Conservation (phyloP, 176 grass and related monocot genomes). For the Aegilops umbellulata region DNA sequence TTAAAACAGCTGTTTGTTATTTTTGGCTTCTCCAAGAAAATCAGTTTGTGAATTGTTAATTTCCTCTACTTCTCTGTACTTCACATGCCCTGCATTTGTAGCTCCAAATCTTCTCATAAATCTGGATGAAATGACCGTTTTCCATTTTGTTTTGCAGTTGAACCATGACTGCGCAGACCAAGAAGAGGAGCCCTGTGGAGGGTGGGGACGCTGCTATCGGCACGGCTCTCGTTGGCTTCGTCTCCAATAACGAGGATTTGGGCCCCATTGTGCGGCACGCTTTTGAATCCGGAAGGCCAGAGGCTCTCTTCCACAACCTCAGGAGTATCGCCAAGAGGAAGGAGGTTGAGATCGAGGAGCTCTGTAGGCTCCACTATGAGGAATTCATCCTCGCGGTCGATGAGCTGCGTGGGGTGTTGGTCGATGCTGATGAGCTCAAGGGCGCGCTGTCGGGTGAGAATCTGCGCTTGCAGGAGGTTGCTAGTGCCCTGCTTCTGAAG, state of each 20-base stretch:
- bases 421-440: constrained; percentile 10
- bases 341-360: constrained; percentile 18
- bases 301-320: constrained; percentile 13
- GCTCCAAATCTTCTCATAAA: not conserved
- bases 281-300: not conserved
- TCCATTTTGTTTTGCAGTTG: constrained; percentile 30
- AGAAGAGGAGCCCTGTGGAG: constrained; percentile 56
- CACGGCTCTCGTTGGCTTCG: constrained; percentile 39
- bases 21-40: not conserved
- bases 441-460: not conserved
- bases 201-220: constrained; percentile 54
- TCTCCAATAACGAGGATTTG: constrained; percentile 36
- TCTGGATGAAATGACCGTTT: not conserved
- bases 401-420: constrained; percentile 8
- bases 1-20: not conserved
- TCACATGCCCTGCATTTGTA: not conserved
- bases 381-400: constrained; percentile 8
- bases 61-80: too few relatives aligned
- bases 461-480: constrained; percentile 14
- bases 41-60: not conserved
- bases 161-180: constrained; percentile 63
- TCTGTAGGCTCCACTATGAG: constrained; percentile 11
- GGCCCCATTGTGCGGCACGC: constrained; percentile 3
- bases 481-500: not conserved
- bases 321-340: constrained; percentile 10